A percentile compares a stretch with the other conserved stretches of the same genome.
phyloP scores from a whole-genome alignment of 2,329 filamentous ascomycete species.

The Ophiostoma piceae region DNA sequence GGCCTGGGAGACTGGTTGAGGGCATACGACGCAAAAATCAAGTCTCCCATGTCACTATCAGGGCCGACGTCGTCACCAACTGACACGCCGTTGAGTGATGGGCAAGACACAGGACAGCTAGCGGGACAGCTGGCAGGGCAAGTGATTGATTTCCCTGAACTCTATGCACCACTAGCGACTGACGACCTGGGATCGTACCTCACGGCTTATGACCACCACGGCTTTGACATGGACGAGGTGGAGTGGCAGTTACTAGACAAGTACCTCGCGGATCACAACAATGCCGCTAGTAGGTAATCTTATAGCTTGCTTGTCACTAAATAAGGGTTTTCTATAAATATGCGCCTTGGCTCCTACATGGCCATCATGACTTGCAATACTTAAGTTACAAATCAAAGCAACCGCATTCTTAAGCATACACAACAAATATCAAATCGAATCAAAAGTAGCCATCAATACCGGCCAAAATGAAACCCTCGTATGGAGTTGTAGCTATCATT shows the following conservation, averaged over 20 bases:
- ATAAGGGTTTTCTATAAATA: neutral
- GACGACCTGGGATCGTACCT: neutral
- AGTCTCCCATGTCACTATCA: neutral
- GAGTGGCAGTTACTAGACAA: constrained; percentile 8
- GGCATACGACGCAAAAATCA: neutral
- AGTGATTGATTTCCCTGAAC: neutral
- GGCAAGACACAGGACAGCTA: neutral
- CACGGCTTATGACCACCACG: neutral
- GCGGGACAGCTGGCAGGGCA: neutral
- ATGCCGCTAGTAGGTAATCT: neutral
- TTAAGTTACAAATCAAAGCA: no score
- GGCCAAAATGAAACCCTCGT: neutral
- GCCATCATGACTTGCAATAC: neutral
- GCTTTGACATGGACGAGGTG: neutral
- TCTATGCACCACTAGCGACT: neutral
- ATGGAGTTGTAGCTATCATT: neutral
- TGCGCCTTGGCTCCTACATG: no score
- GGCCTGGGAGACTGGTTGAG: neutral
- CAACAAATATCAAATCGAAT: no score
- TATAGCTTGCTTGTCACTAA: neutral
- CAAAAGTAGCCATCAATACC: neutral
- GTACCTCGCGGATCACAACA: neutral
- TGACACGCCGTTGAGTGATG: neutral
- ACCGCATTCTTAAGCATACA: no score
- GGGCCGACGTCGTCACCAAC: neutral